Evolutionary conservation across 1,284 basidiomycete genomes (phyloP).

Genomic region (Heterobasidion occidentale): DNA sequence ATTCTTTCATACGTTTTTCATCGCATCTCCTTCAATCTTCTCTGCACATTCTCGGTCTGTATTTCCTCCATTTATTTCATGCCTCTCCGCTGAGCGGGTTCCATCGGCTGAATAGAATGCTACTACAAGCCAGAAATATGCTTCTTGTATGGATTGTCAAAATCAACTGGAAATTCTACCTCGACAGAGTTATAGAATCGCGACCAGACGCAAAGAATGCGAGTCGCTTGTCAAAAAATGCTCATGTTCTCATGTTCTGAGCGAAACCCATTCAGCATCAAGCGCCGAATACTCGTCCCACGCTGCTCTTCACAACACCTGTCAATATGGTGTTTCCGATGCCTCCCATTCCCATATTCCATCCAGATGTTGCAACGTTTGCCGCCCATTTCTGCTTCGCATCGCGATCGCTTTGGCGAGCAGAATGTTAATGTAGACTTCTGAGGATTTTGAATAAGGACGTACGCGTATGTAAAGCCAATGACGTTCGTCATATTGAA

Average conservation of each 20-base stretch:
- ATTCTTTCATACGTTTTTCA: neutral
- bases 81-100: conserved; percentile 8
- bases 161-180: too few species aligned
- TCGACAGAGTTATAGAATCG: too few species aligned
- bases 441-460: neutral
- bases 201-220: too few species aligned
- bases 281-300: conserved; percentile 62
- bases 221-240: neutral
- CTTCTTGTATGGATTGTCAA: too few species aligned
- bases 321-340: conserved; percentile 75
- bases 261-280: neutral
- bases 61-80: conserved; percentile 1
- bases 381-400: conserved; percentile 82
- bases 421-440: conserved; percentile 1
- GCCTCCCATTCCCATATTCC: conserved; percentile 61
- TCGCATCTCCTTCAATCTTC: neutral
- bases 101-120: neutral
- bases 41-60: neutral
- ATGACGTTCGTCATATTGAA: conserved; percentile 90
- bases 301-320: conserved; percentile 71
- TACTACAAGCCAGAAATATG: neutral
- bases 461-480: conserved; percentile 85
- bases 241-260: neutral
- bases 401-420: conserved; percentile 68
- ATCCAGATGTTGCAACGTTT: conserved; percentile 52